Evolutionary conservation across 371 early-diverging fungal genomes (phyloP).

Genomic region (Lichtheimia ornata): DNA sequence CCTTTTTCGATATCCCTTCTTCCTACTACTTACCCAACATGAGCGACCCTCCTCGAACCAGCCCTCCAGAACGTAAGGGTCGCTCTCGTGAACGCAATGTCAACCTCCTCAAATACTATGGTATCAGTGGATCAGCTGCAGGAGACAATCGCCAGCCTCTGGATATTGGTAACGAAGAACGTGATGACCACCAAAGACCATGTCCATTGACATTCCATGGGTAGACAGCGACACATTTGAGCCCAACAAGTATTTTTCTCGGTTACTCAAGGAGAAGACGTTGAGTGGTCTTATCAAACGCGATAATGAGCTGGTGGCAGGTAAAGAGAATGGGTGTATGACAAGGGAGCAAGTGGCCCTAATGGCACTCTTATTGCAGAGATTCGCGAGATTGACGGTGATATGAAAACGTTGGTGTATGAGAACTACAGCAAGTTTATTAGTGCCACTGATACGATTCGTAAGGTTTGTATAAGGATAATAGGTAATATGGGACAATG

Average conservation of each 20-base stretch:
- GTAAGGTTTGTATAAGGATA: slow-evolving; percentile 41
- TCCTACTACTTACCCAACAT: not conserved
- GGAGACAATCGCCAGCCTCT: slow-evolving; percentile 29
- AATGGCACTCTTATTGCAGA: slow-evolving; percentile 37
- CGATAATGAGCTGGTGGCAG: slow-evolving; percentile 76
- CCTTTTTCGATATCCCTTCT: not conserved
- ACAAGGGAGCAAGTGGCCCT: not conserved
- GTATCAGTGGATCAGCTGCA: slow-evolving; percentile 19
- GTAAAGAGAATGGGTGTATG: slow-evolving; percentile 26
- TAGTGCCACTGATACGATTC: slow-evolving; percentile 89
- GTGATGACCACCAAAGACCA: not conserved
- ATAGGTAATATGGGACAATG: not conserved
- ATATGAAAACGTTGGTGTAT: slow-evolving; percentile 95
- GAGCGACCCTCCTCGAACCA: not conserved
- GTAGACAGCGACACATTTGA: slow-evolving; percentile 73
- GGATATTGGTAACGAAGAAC: slow-evolving; percentile 30
- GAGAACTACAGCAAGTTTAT: slow-evolving; percentile 96
- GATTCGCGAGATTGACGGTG: slow-evolving; percentile 89
- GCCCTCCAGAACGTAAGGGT: slow-evolving; percentile 11
- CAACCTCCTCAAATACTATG: slow-evolving; percentile 37
- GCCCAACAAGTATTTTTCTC: slow-evolving; percentile 72
- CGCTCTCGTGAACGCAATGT: slow-evolving; percentile 17
- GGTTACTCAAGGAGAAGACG: slow-evolving; percentile 65
- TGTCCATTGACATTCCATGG: slow-evolving; percentile 4
- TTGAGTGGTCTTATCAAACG: slow-evolving; percentile 68